Evolutionary conservation across 805 yeast genomes (phyloP), one percentile per base, ranked within the genome.

Genomic region (Clavispora santaluciae): DNA sequence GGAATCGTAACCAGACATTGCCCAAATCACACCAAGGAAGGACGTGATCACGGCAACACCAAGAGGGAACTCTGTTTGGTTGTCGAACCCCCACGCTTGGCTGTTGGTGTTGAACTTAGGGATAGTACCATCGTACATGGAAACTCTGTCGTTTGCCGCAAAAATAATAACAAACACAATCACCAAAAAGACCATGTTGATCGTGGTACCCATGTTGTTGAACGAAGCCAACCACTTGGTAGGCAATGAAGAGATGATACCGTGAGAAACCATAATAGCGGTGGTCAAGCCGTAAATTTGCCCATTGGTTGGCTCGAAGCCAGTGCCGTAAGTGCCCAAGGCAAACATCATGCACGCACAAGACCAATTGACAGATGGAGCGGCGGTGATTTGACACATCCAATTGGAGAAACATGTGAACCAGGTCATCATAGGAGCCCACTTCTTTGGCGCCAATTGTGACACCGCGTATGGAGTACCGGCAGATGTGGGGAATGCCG

Each of bases 1-100:
- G 17, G 85, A 78, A 55, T 83, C 88, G 54, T 79, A 83, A 18
- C 87, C 88, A 34, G 83, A 73, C 86, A 83, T 81, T 28, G 83
- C 77, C 83, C 83, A 79, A 43, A 78, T 75, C 26, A 74, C 81
- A n/a, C 83, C 79, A 53, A 77, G 56, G 59, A 78, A 78, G 5
- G 78, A 66, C 70, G 77, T 68, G 42, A 81, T 58, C 52, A 77
- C 65, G 21, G 81, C 72, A 38, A 79, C 66, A 41, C 86, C 86
- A 37, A 68, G 67, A n/a, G 83, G 81, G 70, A 75, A 81, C 15
- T 78, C 83, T 8, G 86, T 78, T 46, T 68, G 73, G 57, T 80
- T 80, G 33, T 66, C 57, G 40, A 78, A 66, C 8, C 65, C 61
- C 85, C 85, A 80, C 2, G 82, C 83, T 12, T 50, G 50, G 5